Evolutionary conservation across 192 early-diverging fungal genomes (phyloP).

Genomic region (Jimgerdemannia lactiflua): DNA sequence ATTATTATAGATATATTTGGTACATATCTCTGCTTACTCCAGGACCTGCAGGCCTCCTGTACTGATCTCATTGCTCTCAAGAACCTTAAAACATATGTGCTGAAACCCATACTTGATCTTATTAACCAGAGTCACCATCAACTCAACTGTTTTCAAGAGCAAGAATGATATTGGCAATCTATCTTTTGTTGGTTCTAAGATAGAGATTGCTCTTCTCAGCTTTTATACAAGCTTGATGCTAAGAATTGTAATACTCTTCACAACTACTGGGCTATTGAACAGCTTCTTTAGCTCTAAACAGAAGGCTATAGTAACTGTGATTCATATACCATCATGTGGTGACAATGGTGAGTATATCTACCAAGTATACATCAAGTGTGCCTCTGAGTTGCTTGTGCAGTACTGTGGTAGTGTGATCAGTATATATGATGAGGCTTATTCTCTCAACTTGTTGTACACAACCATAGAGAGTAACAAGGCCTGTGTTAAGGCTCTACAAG

Average conservation of each 20-base stretch:
- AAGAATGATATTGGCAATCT: slow-evolving; percentile 44
- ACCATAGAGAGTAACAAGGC: slow-evolving; percentile 14
- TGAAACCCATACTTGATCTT: slow-evolving; percentile 37
- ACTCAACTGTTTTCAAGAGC: slow-evolving; percentile 74
- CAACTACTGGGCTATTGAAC: slow-evolving; percentile 52
- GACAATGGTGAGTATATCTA: slow-evolving; percentile 35
- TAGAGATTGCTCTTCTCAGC: slow-evolving; percentile 88
- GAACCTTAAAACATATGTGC: slow-evolving; percentile 42
- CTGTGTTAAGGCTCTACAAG: slow-evolving; percentile 28
- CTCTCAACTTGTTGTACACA: slow-evolving; percentile 3
- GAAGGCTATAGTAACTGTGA: slow-evolving; percentile 90
- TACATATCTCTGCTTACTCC: slow-evolving; percentile 58
- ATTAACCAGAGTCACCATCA: slow-evolving; percentile 77
- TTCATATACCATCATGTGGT: slow-evolving; percentile 52
- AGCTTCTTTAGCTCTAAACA: slow-evolving; percentile 90
- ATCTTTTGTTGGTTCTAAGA: slow-evolving; percentile 88
- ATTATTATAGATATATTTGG: slow-evolving; percentile 85
- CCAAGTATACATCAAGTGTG: slow-evolving; percentile 91
- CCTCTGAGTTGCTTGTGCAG: slow-evolving; percentile 81
- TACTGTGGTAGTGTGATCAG: slow-evolving; percentile 57
- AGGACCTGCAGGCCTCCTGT: slow-evolving; percentile 32
- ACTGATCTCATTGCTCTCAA: slow-evolving; percentile 45
- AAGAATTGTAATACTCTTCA: slow-evolving; percentile 61
- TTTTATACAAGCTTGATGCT: slow-evolving; percentile 64
- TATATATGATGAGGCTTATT: slow-evolving; percentile 19